Evolutionary conservation across 176 grass and related monocot genomes (phyloP).

Genomic region (Hsuehochloa calcarea): DNA sequence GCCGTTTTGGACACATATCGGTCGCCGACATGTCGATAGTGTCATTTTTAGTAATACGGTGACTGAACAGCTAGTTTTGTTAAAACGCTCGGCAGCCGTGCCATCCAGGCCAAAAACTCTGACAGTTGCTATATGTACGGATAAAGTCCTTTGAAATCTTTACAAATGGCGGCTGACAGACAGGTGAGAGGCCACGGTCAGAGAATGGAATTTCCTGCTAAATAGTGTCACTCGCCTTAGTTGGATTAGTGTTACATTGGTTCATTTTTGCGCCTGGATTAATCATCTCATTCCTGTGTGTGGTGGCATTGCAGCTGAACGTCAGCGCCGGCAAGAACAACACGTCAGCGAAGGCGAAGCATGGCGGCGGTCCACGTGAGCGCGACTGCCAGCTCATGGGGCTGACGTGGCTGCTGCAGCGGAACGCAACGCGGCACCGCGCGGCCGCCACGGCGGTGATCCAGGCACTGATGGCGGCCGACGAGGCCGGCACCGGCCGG

Average conservation of each 20-base stretch:
- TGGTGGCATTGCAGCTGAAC: constrained; percentile 35
- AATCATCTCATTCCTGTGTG: not conserved
- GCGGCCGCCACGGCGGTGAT: constrained; percentile 48
- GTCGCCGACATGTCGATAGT: too few species aligned
- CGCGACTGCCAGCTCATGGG: constrained; percentile 81
- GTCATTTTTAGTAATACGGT: too few species aligned
- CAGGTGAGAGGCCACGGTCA: not conserved
- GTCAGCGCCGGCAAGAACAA: constrained; percentile 1
- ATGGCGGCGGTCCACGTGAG: constrained; percentile 13
- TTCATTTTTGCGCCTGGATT: not conserved
- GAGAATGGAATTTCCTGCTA: not conserved
- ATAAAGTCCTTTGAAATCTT: not conserved
- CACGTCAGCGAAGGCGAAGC: constrained; percentile 9
- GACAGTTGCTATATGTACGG: not conserved
- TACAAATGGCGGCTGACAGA: not conserved
- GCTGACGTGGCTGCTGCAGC: constrained; percentile 72
- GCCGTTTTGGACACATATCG: too few species aligned
- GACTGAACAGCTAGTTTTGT: too few species aligned
- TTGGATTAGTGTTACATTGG: not conserved
- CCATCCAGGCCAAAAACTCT: too few species aligned
- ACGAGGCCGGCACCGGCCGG: constrained; percentile 16
- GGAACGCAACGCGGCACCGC: constrained; percentile 58
- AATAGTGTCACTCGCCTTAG: not conserved
- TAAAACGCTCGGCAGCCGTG: too few species aligned
- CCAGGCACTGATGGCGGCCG: constrained; percentile 67